Evolutionary conservation across 2,329 filamentous ascomycete species (phyloP).

Genomic region (Rhinocladiella similis): DNA sequence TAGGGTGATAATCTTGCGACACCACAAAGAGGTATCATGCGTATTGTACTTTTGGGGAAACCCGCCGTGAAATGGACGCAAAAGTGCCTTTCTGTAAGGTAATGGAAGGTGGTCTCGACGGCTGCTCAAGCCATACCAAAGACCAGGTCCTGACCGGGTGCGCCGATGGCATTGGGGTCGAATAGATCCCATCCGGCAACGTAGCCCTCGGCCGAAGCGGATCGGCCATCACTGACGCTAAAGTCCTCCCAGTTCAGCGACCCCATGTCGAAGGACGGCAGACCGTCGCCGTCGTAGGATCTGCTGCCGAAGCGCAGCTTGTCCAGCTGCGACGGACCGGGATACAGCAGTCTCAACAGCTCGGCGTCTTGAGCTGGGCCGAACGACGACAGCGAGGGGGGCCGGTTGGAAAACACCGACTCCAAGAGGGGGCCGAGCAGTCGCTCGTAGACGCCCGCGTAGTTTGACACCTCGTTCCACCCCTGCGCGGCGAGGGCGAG

Average conservation of each 20-base stretch:
- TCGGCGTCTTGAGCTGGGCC: conserved; percentile 31
- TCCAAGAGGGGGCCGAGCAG: conserved; percentile 35
- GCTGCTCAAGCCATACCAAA: conserved; percentile 26
- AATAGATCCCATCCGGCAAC: conserved; percentile 28
- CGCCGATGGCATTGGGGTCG: conserved; percentile 18
- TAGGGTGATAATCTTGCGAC: too few species aligned
- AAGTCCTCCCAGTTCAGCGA: conserved; percentile 31
- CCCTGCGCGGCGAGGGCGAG: conserved; percentile 34
- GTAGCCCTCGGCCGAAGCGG: conserved; percentile 21
- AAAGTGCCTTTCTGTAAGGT: too few species aligned
- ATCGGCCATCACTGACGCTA: conserved; percentile 27
- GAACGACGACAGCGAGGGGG: conserved; percentile 28
- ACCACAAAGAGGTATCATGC: too few species aligned
- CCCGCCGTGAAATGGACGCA: too few species aligned
- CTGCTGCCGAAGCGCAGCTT: conserved; percentile 30
- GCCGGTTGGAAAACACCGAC: conserved; percentile 32
- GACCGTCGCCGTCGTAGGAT: conserved; percentile 38
- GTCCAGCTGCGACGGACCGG: conserved; percentile 30
- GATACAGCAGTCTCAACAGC: conserved; percentile 29
- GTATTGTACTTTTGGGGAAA: too few species aligned
- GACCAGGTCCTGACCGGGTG: conserved; percentile 19
- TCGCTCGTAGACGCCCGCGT: conserved; percentile 32
- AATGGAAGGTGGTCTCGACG: too few species aligned
- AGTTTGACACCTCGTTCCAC: conserved; percentile 36
- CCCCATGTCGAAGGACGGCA: conserved; percentile 34